Percentiles rank a stretch among this genome's conserved stretches.
Evolutionary conservation across 31 red algal species (phyloP).

Genomic region (Asparagopsis taxiformis): DNA sequence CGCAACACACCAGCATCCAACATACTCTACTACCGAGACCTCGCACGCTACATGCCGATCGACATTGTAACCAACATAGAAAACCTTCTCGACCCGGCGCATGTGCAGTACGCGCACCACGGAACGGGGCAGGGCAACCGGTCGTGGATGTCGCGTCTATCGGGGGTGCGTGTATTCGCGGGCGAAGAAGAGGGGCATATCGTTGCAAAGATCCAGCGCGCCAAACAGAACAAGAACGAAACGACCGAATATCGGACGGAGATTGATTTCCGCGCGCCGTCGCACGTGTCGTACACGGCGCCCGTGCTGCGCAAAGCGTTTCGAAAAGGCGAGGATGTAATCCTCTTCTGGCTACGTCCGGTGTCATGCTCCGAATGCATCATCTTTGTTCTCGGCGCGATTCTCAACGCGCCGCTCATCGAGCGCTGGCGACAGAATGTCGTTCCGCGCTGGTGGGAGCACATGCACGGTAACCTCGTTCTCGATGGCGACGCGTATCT

Average conservation of each 20-base stretch:
- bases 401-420: neutral
- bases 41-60: conserved; percentile 8
- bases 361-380: neutral
- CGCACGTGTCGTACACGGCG: no score
- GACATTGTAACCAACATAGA: conserved; percentile 6
- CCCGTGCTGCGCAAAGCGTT: neutral
- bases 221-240: neutral
- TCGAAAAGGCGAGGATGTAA: neutral
- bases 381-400: neutral
- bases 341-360: conserved; percentile 8
- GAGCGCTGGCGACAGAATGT: neutral
- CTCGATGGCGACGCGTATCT: no score
- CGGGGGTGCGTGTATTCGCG: neutral
- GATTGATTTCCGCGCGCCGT: no score
- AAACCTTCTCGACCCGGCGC: conserved; percentile 40
- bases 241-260: no score
- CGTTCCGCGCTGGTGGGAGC: no score
- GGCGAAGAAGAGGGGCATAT: neutral
- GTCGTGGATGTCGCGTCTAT: neutral
- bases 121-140: conserved; percentile 33
- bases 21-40: conserved; percentile 2
- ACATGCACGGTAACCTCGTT: no score
- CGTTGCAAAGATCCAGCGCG: neutral
- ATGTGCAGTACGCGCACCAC: conserved; percentile 48
- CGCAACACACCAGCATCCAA: neutral